Base-by-base conservation (phyloP, 192 early-diverging fungal genomes). In the Gigaspora rosea region DNA sequence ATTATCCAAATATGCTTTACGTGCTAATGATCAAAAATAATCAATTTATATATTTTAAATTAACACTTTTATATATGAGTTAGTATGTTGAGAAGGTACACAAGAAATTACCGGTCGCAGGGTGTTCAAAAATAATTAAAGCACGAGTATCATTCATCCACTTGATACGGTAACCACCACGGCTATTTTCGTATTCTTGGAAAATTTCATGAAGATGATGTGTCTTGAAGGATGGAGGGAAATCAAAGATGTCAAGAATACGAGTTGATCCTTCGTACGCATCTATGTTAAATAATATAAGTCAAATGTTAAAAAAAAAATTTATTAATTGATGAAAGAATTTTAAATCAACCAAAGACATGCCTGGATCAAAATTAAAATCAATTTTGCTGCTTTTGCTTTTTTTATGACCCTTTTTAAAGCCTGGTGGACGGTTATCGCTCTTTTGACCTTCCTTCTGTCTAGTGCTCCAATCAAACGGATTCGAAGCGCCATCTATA, bases 121-220 rank as follows among this genome's bases (percentile, higher is more conserved):
- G 27, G 27, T 27, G 27, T 27, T 27, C 27, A 27, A 27, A 27
- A 27, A 27, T 27, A 27, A 27, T 27, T 27, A 27, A 27, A 27
- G 27, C 27, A 27, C 27, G 27, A 27, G 27, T 27, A 27, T 27
- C 27, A 27, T 27, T 27, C 27, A 27, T 27, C 27, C 27, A 27
- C 27, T 27, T 27, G 27, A 27, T 27, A 27, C 27, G 27, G 27
- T 27, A 27, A 27, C 27, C 27, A 27, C 27, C 27, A 27, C 27
- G 27, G 27, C 27, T 27, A 27, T 27, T 27, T 27, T 27, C 27
- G 27, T 27, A 27, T 27, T 27, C 27, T 58, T 85, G 74, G 80
- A 92, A 92, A 59, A 93, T 91, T 16, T 87, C 85, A 49, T 90
- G 85, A 20, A 93, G 77, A 76, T 93, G 88, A 62, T 88, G 83